Percentiles rank a stretch among this genome's conserved stretches.
Conservation (phyloP, 2,329 filamentous ascomycete species). For the Nothomitra cinnamomea region DNA sequence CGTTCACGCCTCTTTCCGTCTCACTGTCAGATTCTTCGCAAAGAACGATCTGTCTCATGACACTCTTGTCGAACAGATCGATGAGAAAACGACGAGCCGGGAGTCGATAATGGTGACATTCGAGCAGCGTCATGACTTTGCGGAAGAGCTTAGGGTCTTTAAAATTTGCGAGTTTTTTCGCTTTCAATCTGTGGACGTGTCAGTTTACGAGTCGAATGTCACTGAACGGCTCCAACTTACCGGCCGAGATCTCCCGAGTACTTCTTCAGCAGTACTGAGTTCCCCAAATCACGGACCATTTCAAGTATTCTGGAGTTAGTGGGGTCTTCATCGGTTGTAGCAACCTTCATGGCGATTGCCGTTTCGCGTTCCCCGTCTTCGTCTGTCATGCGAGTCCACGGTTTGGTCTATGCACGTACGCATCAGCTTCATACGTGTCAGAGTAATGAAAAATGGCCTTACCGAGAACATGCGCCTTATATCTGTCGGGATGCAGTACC, state of each 20-base stretch:
- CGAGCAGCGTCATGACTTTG: constrained; percentile 68
- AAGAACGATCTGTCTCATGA: constrained; percentile 71
- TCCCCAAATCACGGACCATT: constrained; percentile 73
- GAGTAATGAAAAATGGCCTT: constrained; percentile 11
- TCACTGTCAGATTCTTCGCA: constrained; percentile 39
- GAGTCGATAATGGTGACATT: constrained; percentile 77
- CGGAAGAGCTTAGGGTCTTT: constrained; percentile 62
- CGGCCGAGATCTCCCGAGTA: constrained; percentile 61
- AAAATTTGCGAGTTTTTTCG: constrained; percentile 59
- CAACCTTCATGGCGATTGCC: constrained; percentile 35
- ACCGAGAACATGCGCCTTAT: constrained; percentile 66
- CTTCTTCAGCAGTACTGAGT: constrained; percentile 81
- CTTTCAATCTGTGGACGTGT: constrained; percentile 44
- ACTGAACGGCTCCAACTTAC: constrained; percentile 21
- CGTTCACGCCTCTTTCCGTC: background rate
- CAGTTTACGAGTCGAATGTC: constrained; percentile 9
- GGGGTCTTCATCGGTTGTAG: constrained; percentile 42
- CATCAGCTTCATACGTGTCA: background rate
- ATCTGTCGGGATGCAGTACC: constrained; percentile 70
- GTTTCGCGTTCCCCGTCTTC: constrained; percentile 10
- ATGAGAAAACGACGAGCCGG: constrained; percentile 78
- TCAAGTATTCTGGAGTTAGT: constrained; percentile 62
- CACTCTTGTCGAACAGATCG: constrained; percentile 83
- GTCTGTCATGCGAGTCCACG: constrained; percentile 4
- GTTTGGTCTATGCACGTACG: background rate